Base-by-base conservation (phyloP, 192 early-diverging fungal species). In the Phlyctochytrium arcticum region DNA sequence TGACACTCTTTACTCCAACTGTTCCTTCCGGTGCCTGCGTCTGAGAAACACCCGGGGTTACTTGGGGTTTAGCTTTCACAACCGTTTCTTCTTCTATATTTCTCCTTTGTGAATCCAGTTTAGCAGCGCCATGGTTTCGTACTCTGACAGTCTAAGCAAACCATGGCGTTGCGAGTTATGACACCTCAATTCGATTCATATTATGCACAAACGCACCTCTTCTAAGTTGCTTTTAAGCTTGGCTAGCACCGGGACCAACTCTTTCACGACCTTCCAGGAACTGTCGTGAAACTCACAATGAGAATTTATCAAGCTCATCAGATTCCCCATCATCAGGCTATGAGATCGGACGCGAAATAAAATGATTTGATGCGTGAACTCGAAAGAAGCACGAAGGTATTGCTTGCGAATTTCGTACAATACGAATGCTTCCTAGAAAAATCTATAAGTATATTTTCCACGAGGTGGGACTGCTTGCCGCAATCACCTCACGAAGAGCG, bases 361-460 rank as follows among this genome's bases (percentile, higher is more conserved):
- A 27, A 85, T 79, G 35, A 85, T 72, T 39, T 80, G 66, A 34
- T 81, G 62, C 10, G 79, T 72, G 65, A 84, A 83, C n/a, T 84
- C 71, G 32, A 82, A 69, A 57, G 79, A 71, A 0, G 70, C 70
- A 36, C 74, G 75, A 37, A 88, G 82, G 61, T 84, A 87, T 21
- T 69, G 69, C 59, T 89, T 90, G 42, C 83, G 78, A 12, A 83
- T 62, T 48, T 89, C 87, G 53, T 76, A 87, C 24, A 88, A 65
- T 42, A 87, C 81, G 46, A 87, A 88, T 0, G 87, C 84, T 60
- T 90, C 88, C 51, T 72, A 19, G n/a, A 37, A 17, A 33, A 59
- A 23, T 5, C 6, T 65, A 31, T 10, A 21, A 24, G 50, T 29
- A 19, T 53, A 53, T 64, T 23, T 24, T 30, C 21, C 26, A 17